Percentiles rank a stretch among this genome's conserved stretches.
These are phyloP conservation scores for Ophiostoma ulmi DNA, from an alignment of 2,329 filamentous ascomycete species.

Conservation along the genomic window DNA sequence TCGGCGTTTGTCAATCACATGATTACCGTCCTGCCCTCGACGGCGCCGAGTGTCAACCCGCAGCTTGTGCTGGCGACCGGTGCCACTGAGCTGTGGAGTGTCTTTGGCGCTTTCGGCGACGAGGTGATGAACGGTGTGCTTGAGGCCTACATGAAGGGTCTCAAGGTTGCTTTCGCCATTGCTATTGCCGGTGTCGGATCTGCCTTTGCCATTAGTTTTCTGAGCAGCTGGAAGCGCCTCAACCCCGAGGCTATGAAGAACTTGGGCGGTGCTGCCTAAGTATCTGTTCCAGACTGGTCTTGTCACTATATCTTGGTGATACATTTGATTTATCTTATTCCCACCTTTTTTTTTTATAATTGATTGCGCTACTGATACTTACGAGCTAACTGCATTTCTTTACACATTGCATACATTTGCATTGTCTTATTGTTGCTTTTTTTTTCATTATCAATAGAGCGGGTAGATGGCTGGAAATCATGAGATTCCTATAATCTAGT, in stretches of 20 bases:
- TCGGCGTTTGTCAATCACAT: slow-evolving; percentile 39
- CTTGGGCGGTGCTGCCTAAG: slow-evolving; percentile 24
- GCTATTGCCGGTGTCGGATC: slow-evolving; percentile 24
- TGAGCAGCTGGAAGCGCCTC: slow-evolving; percentile 26
- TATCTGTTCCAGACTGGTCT: neutral
- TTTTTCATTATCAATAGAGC: neutral
- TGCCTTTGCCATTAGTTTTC: slow-evolving; percentile 33
- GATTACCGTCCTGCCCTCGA: slow-evolving; percentile 29
- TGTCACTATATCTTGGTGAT: neutral
- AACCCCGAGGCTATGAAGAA: slow-evolving; percentile 24
- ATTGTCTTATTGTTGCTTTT: neutral
- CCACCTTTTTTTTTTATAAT: neutral
- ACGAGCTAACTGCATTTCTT: neutral
- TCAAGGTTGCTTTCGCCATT: slow-evolving; percentile 31
- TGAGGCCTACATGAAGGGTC: slow-evolving; percentile 49
- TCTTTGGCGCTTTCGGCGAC: slow-evolving; percentile 42
- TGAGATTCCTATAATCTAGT: neutral
- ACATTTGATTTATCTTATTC: neutral
- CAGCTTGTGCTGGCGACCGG: slow-evolving; percentile 35
- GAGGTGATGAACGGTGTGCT: slow-evolving; percentile 48
- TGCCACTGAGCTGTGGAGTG: slow-evolving; percentile 47
- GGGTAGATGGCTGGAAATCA: neutral
- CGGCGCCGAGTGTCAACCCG: slow-evolving; percentile 23
- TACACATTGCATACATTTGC: neutral
- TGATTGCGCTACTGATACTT: neutral